phyloP scores from a whole-genome alignment of 2,329 filamentous ascomycete genomes.

The Exophiala bonariae region DNA sequence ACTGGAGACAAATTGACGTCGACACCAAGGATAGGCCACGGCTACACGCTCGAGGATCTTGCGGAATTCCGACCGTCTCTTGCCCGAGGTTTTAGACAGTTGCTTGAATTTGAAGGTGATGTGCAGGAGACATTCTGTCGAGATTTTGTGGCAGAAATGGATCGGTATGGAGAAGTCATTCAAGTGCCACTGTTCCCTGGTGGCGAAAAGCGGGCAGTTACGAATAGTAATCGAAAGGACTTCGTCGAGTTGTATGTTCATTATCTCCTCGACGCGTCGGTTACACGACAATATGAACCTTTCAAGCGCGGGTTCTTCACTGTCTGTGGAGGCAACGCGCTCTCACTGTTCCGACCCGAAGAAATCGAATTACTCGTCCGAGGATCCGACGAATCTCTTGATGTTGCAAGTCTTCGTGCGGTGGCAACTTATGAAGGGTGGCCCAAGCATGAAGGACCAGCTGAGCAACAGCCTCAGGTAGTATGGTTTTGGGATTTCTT shows the following conservation, averaged over 20 bases:
- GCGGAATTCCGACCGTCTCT: constrained; percentile 77
- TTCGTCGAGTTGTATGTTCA: constrained; percentile 84
- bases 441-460: constrained; percentile 47
- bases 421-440: constrained; percentile 84
- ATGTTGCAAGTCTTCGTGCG: constrained; percentile 71
- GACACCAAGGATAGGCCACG: constrained; percentile 60
- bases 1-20: constrained; percentile 57
- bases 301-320: constrained; percentile 95
- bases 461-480: constrained; percentile 66
- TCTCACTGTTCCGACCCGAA: constrained; percentile 83
- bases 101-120: constrained; percentile 81
- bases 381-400: constrained; percentile 79
- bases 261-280: constrained; percentile 74
- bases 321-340: constrained; percentile 83
- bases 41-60: constrained; percentile 76
- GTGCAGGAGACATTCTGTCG: constrained; percentile 78
- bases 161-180: constrained; percentile 70
- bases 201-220: constrained; percentile 74
- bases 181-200: constrained; percentile 71
- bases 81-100: constrained; percentile 70
- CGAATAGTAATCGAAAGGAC: constrained; percentile 78
- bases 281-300: constrained; percentile 82
- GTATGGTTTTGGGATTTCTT: constrained; percentile 90
- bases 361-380: constrained; percentile 87
- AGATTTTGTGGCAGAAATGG: constrained; percentile 75